Evolutionary conservation across 2,329 filamentous ascomycete species (phyloP), one percentile per base, ranked within the genome.

Genomic region (Epichloe festucae): DNA sequence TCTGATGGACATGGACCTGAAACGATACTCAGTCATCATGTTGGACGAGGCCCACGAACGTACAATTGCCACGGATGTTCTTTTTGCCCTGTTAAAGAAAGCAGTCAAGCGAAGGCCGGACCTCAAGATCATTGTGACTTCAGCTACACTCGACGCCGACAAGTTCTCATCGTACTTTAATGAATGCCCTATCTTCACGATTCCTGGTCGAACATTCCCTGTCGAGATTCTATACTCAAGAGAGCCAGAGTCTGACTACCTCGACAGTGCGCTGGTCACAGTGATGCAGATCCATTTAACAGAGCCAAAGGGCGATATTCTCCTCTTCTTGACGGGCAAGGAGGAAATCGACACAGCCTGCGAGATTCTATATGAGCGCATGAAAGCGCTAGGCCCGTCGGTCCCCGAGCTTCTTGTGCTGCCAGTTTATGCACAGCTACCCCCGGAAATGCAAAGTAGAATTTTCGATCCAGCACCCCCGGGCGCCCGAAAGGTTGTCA

Each of bases 231-330:
- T 98, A 67, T 98, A 97, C 68, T 95, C 88, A 3, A 80, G 87
- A 52, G 93, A 98, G 63, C 93, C 94, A 0, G 93, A 97, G 64
- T 89, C 87, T 0, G 94, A 98, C 64, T 98, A 98, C 60, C 74
- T 98, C 14, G 93, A 97, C 65, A 84, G 90, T 1, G 89, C 93
- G 0, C 73, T 98, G n/a, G 86, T 90, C 14, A 97, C 93, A 0
- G 89, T 96, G 46, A 96, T 98, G 91, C 89, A 97, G 63, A 97
- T 98, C 51, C 93, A 98, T 65, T 71, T 98, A 17, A 93, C 86
- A 2, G 93, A 98, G 62, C 89, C 90, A 6, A 78, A 84, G 17
- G 93, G 93, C 57, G 94, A 98, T 62, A 96, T 98, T 49, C 70
- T 98, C n/a, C 75, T 98, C 2, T 98, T 98, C 72, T 76, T 98